Conservation (phyloP, 768 basidiomycete species). For the Lactifluus subvellereus region DNA sequence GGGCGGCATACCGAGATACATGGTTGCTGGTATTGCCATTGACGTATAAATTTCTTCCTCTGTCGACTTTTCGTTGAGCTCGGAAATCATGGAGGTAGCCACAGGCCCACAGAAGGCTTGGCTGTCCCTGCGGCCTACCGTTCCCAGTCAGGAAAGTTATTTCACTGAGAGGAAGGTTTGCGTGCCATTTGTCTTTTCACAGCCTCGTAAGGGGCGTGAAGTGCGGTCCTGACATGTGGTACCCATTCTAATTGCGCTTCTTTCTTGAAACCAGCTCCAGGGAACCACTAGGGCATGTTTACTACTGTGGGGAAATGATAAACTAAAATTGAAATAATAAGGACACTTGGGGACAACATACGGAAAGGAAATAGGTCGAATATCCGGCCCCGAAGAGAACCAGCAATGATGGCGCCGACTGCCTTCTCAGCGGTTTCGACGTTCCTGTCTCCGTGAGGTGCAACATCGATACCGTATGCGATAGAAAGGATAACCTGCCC, state of each 20-base stretch:
- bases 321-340: background rate
- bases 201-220: conserved; percentile 19
- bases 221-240: conserved; percentile 16
- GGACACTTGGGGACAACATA: background rate
- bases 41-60: conserved; percentile 1
- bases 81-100: conserved; percentile 3
- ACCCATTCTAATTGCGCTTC: conserved; percentile 16
- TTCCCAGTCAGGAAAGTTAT: background rate
- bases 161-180: background rate
- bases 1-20: conserved; percentile 7
- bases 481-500: conserved; percentile 18
- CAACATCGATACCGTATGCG: conserved; percentile 18
- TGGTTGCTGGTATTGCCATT: background rate
- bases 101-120: conserved; percentile 10
- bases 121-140: background rate
- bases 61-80: background rate
- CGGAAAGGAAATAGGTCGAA: conserved; percentile 8
- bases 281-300: conserved; percentile 26
- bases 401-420: conserved; percentile 3
- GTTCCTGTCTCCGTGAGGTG: conserved; percentile 14
- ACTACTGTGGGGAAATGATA: conserved; percentile 6
- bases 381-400: conserved; percentile 4
- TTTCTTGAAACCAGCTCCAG: conserved; percentile 25
- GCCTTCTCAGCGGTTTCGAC: conserved; percentile 18
- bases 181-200: conserved; percentile 13